Evolutionary conservation across 345 rosid species (phyloP).

Genomic region (Reutealis trisperma): DNA sequence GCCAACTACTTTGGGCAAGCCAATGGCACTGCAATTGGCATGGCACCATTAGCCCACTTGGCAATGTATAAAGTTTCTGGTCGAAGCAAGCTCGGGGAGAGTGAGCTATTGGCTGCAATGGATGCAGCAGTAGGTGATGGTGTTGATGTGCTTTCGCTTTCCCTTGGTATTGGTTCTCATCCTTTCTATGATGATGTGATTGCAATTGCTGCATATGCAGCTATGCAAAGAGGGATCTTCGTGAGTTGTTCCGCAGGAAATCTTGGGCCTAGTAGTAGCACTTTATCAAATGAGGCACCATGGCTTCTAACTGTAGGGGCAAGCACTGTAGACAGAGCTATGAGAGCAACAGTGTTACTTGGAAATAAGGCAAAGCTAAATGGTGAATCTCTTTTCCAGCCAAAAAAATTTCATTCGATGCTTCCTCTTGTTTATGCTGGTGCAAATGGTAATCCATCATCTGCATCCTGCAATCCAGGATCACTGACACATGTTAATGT

Average conservation of each 20-base stretch:
- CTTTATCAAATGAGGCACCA: conserved; percentile 36
- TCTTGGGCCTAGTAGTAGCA: conserved; percentile 24
- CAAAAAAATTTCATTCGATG: not conserved
- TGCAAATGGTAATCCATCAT: not conserved
- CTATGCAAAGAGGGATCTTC: conserved; percentile 35
- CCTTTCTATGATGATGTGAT: conserved; percentile 29
- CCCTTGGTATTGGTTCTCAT: conserved; percentile 37
- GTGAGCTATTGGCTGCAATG: conserved; percentile 58
- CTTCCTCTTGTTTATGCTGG: conserved; percentile 22
- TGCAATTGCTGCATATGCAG: conserved; percentile 40
- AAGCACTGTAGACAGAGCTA: conserved; percentile 32
- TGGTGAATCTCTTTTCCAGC: conserved; percentile 21
- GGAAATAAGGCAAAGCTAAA: conserved; percentile 27
- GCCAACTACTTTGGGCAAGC: conserved; percentile 36
- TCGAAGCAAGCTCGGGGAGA: conserved; percentile 35
- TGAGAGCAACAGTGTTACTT: conserved; percentile 29
- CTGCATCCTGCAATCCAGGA: not conserved
- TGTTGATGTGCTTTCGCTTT: conserved; percentile 60
- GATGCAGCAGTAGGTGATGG: conserved; percentile 63
- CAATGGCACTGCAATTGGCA: conserved; percentile 51
- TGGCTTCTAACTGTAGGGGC: conserved; percentile 45
- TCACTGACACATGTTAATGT: conserved; percentile 1
- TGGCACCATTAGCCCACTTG: conserved; percentile 46
- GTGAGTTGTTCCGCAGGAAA: conserved; percentile 45
- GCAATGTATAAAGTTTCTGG: conserved; percentile 61